A percentile compares a stretch with the other conserved stretches of the same genome.
Evolutionary conservation across 371 early-diverging fungal species (phyloP).

Genomic region (Dichotomocladium elegans): DNA sequence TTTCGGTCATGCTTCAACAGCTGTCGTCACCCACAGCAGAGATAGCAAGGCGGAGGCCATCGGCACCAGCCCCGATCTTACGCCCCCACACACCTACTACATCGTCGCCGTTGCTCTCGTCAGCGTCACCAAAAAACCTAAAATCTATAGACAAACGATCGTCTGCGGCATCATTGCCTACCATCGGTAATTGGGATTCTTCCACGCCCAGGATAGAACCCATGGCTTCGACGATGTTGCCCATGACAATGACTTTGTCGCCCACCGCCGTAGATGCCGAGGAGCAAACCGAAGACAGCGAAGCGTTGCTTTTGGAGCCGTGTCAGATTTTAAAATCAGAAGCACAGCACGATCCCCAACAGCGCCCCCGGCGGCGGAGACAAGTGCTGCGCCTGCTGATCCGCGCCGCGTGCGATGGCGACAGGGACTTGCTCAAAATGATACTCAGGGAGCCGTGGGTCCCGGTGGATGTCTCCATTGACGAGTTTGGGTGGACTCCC

Average conservation of each 20-base stretch:
- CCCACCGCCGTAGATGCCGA: too few relatives aligned
- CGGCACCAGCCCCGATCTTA: neutral
- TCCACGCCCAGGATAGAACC: too few relatives aligned
- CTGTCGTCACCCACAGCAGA: constrained; percentile 13
- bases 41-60: constrained; percentile 3
- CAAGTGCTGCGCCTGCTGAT: neutral
- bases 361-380: neutral
- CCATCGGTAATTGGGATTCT: too few relatives aligned
- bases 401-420: constrained; percentile 23
- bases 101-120: constrained; percentile 3
- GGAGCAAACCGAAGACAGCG: neutral
- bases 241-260: neutral
- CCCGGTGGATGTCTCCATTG: neutral
- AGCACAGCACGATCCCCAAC: neutral
- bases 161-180: too few relatives aligned
- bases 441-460: constrained; percentile 4
- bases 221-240: too few relatives aligned
- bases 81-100: neutral
- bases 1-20: constrained; percentile 34
- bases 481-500: constrained; percentile 60
- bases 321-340: too few relatives aligned
- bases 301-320: too few relatives aligned
- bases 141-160: too few relatives aligned
- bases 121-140: too few relatives aligned
- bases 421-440: constrained; percentile 7